Evolutionary conservation across 495 filamentous ascomycete genomes (phyloP), one percentile per base, ranked within the genome.

Genomic region (Neurospora sp.): DNA sequence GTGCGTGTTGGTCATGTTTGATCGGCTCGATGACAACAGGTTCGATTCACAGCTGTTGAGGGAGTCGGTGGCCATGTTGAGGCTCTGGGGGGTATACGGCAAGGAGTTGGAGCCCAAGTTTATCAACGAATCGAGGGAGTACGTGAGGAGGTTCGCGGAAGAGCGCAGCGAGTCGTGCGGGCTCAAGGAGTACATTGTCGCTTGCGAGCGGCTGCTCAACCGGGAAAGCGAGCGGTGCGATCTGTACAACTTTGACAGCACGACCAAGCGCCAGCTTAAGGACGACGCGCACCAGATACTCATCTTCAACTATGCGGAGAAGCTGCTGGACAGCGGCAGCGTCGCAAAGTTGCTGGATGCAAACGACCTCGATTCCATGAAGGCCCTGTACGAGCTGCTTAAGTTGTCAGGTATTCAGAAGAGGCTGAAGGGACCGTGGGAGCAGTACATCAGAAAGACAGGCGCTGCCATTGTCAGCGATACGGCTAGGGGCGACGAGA

Each of bases 391-490:
- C 79, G 81, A 85, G 10, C 85, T 99, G 10, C 88, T 98, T 23
- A 89, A 89, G 35, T 77, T 88, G 69, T 88, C 88, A 16, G 83
- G 85, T 9, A 87, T 94, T 4, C 90, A 91, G 37, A 84, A 84
- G 75, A 85, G 87, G 48, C 84, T 99, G 14, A 91, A 87, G 72
- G 77, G 83, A 4, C 86, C 94, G 0, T 98, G 96, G 84, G 89
- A 90, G 77, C 83, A 82, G 12, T 96, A 94, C 82, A 96, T 98
- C 75, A 83, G 89, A 31, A 84, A 88, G 70, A 88, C 91, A n/a
- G 96, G 96, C 4, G 85, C 90, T 0, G 78, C 75, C 3, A 97
- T 99, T 71, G 89, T 98, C 11, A 90, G 91, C 73, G 94, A 97
- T 78, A 90, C 90, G 39, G 86, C 87, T 5, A 88, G 91, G 39